Evolutionary conservation across 441 rosid genomes (phyloP).

Genomic region (Kokia cookei): DNA sequence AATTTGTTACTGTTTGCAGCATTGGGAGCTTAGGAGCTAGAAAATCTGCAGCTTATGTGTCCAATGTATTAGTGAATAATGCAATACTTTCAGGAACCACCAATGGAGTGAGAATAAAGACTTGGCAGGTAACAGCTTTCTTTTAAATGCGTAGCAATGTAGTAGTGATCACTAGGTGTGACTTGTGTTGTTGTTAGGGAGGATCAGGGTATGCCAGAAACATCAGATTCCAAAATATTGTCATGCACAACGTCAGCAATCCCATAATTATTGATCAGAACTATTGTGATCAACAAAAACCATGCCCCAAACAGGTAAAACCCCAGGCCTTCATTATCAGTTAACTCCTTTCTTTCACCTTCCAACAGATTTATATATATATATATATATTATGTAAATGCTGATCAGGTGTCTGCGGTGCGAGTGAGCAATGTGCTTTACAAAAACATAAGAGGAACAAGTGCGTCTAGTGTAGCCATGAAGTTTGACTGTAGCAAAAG

Average conservation of each 20-base stretch:
- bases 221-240: too few species aligned
- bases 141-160: background rate
- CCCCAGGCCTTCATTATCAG: too few species aligned
- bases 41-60: slow-evolving; percentile 61
- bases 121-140: slow-evolving; percentile 76
- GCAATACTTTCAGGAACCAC: slow-evolving; percentile 71
- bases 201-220: too few species aligned
- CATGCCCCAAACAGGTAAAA: slow-evolving; percentile 45
- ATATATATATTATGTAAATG: too few species aligned
- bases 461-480: slow-evolving; percentile 42
- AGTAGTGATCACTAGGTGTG: too few species aligned
- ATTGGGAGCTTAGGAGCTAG: slow-evolving; percentile 87
- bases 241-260: too few species aligned
- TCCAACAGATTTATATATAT: too few species aligned
- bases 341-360: too few species aligned
- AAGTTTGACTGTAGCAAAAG: slow-evolving; percentile 44
- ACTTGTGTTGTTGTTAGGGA: slow-evolving; percentile 11
- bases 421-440: slow-evolving; percentile 44
- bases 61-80: slow-evolving; percentile 64
- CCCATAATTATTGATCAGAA: too few species aligned
- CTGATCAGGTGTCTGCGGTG: slow-evolving; percentile 43
- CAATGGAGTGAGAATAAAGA: slow-evolving; percentile 88
- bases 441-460: slow-evolving; percentile 44
- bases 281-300: slow-evolving; percentile 31
- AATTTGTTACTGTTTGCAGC: slow-evolving; percentile 24